Evolutionary conservation across 1,284 basidiomycete genomes (phyloP), one percentile per base, ranked within the genome.

Genomic region (Xerocomus amazonicus): DNA sequence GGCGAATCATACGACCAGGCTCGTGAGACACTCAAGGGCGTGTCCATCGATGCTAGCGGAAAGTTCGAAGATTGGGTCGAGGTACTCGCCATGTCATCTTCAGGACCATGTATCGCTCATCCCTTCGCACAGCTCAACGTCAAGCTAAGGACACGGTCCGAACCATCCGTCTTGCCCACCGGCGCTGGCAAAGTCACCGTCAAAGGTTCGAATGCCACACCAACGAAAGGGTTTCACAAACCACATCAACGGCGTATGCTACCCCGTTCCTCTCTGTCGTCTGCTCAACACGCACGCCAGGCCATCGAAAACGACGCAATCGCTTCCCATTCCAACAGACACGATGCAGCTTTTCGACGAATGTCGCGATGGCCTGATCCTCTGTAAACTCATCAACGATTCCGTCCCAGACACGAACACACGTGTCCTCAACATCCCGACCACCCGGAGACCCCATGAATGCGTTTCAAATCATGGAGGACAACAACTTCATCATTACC

Each of bases 311-410:
- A 90, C 46, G 97, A 99, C 66, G 84, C 17, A 71, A 76, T 53
- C 81, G 93, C 36, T 79, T 95, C 51, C 96, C 95, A 95, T 99
- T 59, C 94, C 95, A 1, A 96, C 93, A n/a, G 81, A 93, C 58
- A 98, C 93, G 23, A 97, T 99, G 92, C 97, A 99, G 64, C 81
- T 99, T 50, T 99, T 99, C 61, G 97, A 99, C 68, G 96, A 99
- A 70, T 91, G 87, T 70, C 82, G 87, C 65, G 96, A 99, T 65
- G 96, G 96, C 61, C 78, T 99, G 59, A 86, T 99, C 59, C 87
- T 99, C 37, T 97, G 90, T 73, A 98, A 98, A 79, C 87, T 98
- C 57, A 96, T 98, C 79, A 98, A 99, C 72, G 95, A 98, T 71
- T 96, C 96, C 31, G 96, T 99, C 2, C 93, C 96, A 17, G 96